phyloP scores from a whole-genome alignment of 495 filamentous ascomycete species.

The Echria macrotheca region DNA sequence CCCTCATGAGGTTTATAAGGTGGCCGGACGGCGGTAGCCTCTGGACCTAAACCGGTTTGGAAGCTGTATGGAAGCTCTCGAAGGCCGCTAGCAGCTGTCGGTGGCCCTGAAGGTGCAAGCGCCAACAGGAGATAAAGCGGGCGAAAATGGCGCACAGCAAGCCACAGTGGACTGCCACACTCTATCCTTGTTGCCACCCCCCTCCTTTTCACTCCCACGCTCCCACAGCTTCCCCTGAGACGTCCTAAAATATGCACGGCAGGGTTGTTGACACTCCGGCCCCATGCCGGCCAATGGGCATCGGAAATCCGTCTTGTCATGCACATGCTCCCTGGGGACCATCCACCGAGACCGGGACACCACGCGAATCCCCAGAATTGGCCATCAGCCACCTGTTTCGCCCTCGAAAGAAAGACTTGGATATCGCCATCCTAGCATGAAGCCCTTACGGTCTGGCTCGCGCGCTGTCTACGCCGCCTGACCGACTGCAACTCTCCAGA shows the following conservation, averaged over 20 bases:
- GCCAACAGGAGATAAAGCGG: neutral
- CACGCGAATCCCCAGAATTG: neutral
- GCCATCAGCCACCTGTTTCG: no score
- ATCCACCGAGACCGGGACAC: neutral
- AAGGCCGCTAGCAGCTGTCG: neutral
- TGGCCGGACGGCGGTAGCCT: neutral
- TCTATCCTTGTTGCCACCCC: neutral
- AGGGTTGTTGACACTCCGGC: neutral
- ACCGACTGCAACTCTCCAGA: neutral
- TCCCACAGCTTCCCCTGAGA: neutral
- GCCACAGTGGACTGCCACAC: no score
- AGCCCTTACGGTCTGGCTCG: no score
- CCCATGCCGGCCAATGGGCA: neutral
- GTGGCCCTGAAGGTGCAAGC: neutral
- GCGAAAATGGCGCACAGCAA: constrained; percentile 4
- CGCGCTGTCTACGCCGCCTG: neutral
- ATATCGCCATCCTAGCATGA: no score
- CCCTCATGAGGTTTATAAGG: neutral
- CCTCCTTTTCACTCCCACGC: neutral
- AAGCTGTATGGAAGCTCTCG: constrained; percentile 2
- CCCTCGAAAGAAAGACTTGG: no score
- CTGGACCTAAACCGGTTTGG: neutral
- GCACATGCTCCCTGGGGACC: neutral
- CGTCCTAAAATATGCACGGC: neutral
- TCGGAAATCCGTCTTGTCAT: neutral